Evolutionary conservation across 352 stramenopile genomes (phyloP), one percentile per base, ranked within the genome.

Genomic region (Pythium scleroteichum): DNA sequence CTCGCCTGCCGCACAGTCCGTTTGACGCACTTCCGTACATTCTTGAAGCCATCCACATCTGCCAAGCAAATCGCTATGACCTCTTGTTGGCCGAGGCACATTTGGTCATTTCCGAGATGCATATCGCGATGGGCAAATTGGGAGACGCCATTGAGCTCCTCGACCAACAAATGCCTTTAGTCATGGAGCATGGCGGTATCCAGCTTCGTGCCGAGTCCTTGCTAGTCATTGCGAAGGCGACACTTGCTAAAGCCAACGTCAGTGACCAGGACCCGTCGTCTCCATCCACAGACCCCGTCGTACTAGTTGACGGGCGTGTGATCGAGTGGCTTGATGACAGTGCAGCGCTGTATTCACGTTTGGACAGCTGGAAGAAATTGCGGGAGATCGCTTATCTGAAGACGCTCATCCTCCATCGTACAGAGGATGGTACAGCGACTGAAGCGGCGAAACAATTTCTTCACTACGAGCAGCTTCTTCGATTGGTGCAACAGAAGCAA

Each of bases 171-270:
- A 90, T 90, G 79, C 56, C 76, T 14, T 27, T 90, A 14, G 71
- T 87, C n/a, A 80, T 85, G 60, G 81, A 92, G 38, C 72, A 90
- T 53, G 81, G 81, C 17, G 75, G 64, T 26, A 63, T 89, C 29
- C 52, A 79, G 53, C 19, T 90, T 13, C 79, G 78, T 17, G 81
- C 73, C 10, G 74, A 91, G 35, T 78, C 73, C 5, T 63, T 87
- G 27, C 61, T 91, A 0, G 32, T 90, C 29, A 57, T 91, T 22
- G 80, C 78, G 0, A 92, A 89, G 39, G 73, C 64, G 5, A 68
- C 65, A 39, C 52, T 92, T 23, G 72, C 72, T 3, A 32, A 72
- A 27, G 50, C 46, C 17, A 16, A 38, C 22, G 38, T 13, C 16
- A 38, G 20, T 3, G 50, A 32, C 1, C 35, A 53, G 0, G 22